Conservation (phyloP, 495 filamentous ascomycete genomes). For the Sporormia fimetaria region DNA sequence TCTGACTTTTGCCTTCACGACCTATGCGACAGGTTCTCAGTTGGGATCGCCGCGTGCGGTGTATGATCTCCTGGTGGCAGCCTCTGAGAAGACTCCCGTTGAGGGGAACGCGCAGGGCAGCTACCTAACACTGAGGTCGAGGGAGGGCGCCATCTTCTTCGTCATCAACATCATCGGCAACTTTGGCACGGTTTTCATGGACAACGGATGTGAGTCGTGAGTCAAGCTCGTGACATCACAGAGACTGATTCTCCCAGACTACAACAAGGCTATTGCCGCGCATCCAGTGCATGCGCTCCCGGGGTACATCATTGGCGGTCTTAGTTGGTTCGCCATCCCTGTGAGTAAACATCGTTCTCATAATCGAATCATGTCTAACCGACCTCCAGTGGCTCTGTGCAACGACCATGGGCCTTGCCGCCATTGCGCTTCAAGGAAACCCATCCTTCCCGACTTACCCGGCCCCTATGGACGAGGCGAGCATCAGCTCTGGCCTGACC, state of each 20-base stretch:
- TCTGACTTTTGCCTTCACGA: slow-evolving; percentile 78
- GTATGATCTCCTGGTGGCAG: slow-evolving; percentile 67
- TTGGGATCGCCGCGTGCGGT: slow-evolving; percentile 72
- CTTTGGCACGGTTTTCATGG: slow-evolving; percentile 61
- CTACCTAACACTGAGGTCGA: slow-evolving; percentile 82
- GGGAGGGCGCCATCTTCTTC: slow-evolving; percentile 87
- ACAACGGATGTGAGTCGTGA: too few relatives aligned
- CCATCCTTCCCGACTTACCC: slow-evolving; percentile 65
- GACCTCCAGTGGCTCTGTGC: slow-evolving; percentile 90
- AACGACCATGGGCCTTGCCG: slow-evolving; percentile 88
- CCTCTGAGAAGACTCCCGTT: slow-evolving; percentile 62
- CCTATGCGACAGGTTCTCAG: slow-evolving; percentile 63
- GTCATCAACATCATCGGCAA: slow-evolving; percentile 73
- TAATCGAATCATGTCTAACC: too few relatives aligned
- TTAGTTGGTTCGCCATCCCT: slow-evolving; percentile 92
- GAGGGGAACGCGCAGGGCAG: slow-evolving; percentile 74
- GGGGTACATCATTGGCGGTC: slow-evolving; percentile 82
- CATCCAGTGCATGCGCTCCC: slow-evolving; percentile 42
- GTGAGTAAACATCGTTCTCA: too few relatives aligned
- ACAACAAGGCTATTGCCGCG: slow-evolving; percentile 28
- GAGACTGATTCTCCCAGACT: too few relatives aligned
- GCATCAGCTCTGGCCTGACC: slow-evolving; percentile 79
- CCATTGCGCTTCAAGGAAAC: slow-evolving; percentile 66
- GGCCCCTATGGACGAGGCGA: slow-evolving; percentile 55
- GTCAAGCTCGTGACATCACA: too few relatives aligned